A percentile compares a stretch with the other conserved stretches of the same genome.
These are phyloP conservation scores for Euclidium syriacum DNA, from an alignment of 345 rosid species.

Conservation along the genomic window DNA sequence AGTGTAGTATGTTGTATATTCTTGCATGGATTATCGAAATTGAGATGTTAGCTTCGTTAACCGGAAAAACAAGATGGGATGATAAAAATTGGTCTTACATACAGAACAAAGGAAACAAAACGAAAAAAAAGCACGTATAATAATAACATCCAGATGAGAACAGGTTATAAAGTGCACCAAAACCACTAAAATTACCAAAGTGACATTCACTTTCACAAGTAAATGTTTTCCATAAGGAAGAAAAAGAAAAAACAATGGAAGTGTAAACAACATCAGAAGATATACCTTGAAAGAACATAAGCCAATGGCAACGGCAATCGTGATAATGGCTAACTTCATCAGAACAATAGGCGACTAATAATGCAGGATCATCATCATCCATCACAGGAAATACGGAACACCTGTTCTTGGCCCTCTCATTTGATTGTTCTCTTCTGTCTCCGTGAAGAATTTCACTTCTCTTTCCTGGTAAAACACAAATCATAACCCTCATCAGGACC, in stretches of 20 bases:
- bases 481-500: not conserved
- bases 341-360: constrained; percentile 14
- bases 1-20: no score
- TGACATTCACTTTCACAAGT: constrained; percentile 23
- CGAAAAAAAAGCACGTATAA: constrained; percentile 1
- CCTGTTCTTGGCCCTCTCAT: constrained; percentile 99
- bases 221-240: constrained; percentile 14
- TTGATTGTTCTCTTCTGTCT: constrained; percentile 98
- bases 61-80: not conserved
- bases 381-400: constrained; percentile 90
- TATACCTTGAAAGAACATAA: constrained; percentile 34
- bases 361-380: constrained; percentile 3
- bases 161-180: constrained; percentile 15
- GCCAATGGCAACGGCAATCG: constrained; percentile 10
- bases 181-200: constrained; percentile 23
- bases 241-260: constrained; percentile 6
- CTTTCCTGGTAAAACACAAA: constrained; percentile 56
- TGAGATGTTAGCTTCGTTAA: not conserved
- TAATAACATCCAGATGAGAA: constrained; percentile 6
- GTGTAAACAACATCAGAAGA: constrained; percentile 27
- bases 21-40: not conserved
- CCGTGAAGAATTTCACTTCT: constrained; percentile 95
- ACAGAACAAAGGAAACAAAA: constrained; percentile 6
- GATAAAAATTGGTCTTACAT: constrained; percentile 18
- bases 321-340: constrained; percentile 18